These are phyloP conservation scores for Bipolaris zeicola DNA, from an alignment of 2,329 filamentous ascomycete genomes.

Conservation along the genomic window DNA sequence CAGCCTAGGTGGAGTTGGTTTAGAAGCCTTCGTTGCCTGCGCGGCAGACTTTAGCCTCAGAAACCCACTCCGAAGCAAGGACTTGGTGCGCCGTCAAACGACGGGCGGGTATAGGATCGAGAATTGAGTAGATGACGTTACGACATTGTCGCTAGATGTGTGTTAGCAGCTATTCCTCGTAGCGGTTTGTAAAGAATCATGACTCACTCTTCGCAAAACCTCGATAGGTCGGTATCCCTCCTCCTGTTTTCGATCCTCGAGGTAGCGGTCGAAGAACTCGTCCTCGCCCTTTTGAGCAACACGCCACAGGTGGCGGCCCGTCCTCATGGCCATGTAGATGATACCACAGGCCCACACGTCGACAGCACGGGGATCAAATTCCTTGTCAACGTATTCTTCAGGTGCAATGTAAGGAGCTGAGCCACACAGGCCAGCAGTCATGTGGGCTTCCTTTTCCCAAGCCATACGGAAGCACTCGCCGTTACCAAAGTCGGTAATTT, in stretches of 20 bases:
- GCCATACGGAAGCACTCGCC: slow-evolving; percentile 99
- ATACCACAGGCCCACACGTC: slow-evolving; percentile 98
- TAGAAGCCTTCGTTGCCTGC: slow-evolving; percentile 94
- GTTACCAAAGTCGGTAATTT: slow-evolving; percentile 98
- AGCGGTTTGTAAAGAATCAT: not conserved
- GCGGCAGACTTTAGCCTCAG: slow-evolving; percentile 96
- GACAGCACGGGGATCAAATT: slow-evolving; percentile 96
- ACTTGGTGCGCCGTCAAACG: slow-evolving; percentile 96
- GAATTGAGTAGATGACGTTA: slow-evolving; percentile 98
- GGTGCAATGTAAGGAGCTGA: slow-evolving; percentile 97
- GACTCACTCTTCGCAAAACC: slow-evolving; percentile 86
- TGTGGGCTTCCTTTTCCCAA: slow-evolving; percentile 97
- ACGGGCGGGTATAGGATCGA: slow-evolving; percentile 90
- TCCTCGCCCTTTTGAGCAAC: slow-evolving; percentile 97
- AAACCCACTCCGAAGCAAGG: slow-evolving; percentile 97
- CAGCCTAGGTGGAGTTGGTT: slow-evolving; percentile 26
- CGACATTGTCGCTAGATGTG: slow-evolving; percentile 81
- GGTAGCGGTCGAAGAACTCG: slow-evolving; percentile 93
- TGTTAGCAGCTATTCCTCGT: slow-evolving; percentile 21
- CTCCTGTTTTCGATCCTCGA: slow-evolving; percentile 90
- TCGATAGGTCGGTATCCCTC: slow-evolving; percentile 97
- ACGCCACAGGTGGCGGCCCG: slow-evolving; percentile 92
- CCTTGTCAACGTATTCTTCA: slow-evolving; percentile 92
- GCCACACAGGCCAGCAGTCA: slow-evolving; percentile 95
- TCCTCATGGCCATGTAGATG: slow-evolving; percentile 99